Evolutionary conservation across 1,284 basidiomycete genomes (phyloP).

Genomic region (Moesziomyces sp.): DNA sequence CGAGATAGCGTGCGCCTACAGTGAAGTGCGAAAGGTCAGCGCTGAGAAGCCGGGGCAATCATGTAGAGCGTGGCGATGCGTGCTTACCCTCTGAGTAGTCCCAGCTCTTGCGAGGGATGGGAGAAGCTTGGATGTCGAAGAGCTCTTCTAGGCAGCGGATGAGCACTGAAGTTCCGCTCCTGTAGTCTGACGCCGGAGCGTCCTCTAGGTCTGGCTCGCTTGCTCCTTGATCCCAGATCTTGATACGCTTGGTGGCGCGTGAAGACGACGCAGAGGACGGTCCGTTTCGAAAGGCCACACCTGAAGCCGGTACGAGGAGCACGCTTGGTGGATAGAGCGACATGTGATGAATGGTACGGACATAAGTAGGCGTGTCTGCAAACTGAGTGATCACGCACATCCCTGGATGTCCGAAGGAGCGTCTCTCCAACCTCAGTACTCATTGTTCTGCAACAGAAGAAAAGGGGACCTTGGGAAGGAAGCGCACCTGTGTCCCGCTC

Average conservation of each 20-base stretch:
- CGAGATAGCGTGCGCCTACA: conserved; percentile 79
- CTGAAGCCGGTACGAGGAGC: conserved; percentile 71
- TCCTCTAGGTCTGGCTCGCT: background rate
- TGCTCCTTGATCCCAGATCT: background rate
- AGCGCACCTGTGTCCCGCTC: conserved; percentile 79
- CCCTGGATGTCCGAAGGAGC: conserved; percentile 68
- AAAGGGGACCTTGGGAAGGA: background rate
- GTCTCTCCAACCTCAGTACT: background rate
- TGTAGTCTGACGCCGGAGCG: background rate
- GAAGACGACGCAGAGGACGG: background rate
- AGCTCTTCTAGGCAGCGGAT: conserved; percentile 80
- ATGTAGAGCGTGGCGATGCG: background rate
- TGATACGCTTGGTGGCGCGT: conserved; percentile 9
- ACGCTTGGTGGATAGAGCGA: conserved; percentile 78
- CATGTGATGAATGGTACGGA: conserved; percentile 87
- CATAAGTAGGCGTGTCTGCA: conserved; percentile 73
- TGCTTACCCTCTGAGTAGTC: conserved; percentile 77
- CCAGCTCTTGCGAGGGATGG: conserved; percentile 82
- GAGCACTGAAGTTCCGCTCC: conserved; percentile 67
- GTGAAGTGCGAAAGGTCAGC: background rate
- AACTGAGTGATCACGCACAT: conserved; percentile 69
- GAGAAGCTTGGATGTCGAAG: conserved; percentile 75
- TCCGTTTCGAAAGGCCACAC: background rate
- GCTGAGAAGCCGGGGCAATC: background rate
- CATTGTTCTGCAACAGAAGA: background rate